These are phyloP conservation scores for Rhizopus delemar DNA, from an alignment of 371 early-diverging fungal genomes.

Conservation along the genomic window DNA sequence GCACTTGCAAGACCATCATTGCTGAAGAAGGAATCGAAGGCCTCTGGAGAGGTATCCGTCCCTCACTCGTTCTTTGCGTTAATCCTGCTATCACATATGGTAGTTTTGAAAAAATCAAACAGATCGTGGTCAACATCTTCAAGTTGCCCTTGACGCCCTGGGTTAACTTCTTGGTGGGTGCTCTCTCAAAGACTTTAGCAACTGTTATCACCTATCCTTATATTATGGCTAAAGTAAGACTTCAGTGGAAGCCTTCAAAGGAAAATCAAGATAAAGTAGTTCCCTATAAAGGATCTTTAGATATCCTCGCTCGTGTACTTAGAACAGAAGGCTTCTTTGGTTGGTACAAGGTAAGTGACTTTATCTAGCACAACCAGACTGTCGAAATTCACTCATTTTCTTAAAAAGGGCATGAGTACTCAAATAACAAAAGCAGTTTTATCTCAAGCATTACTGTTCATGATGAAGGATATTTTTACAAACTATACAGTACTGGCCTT, in stretches of 20 bases:
- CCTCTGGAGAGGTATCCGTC: constrained; percentile 87
- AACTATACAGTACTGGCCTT: constrained; percentile 62
- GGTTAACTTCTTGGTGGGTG: constrained; percentile 87
- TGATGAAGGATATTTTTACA: constrained; percentile 89
- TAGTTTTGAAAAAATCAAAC: constrained; percentile 89
- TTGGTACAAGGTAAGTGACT: constrained; percentile 81
- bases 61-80: constrained; percentile 86
- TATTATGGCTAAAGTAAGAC: constrained; percentile 96
- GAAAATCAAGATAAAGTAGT: constrained; percentile 48
- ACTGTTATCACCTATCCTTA: constrained; percentile 90
- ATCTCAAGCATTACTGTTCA: constrained; percentile 92
- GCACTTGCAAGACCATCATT: constrained; percentile 73
- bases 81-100: constrained; percentile 98
- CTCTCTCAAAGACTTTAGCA: constrained; percentile 90
- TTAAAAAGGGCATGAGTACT: constrained; percentile 85
- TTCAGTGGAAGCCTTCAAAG: constrained; percentile 92
- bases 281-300: constrained; percentile 80
- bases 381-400: background rate
- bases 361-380: no score
- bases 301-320: constrained; percentile 82
- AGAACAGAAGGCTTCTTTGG: constrained; percentile 83
- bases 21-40: constrained; percentile 83
- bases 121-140: constrained; percentile 47
- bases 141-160: constrained; percentile 63
- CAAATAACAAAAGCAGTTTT: constrained; percentile 96